Evolutionary conservation across 2,329 filamentous ascomycete genomes (phyloP).

Genomic region (Atkinsonella texensis): DNA sequence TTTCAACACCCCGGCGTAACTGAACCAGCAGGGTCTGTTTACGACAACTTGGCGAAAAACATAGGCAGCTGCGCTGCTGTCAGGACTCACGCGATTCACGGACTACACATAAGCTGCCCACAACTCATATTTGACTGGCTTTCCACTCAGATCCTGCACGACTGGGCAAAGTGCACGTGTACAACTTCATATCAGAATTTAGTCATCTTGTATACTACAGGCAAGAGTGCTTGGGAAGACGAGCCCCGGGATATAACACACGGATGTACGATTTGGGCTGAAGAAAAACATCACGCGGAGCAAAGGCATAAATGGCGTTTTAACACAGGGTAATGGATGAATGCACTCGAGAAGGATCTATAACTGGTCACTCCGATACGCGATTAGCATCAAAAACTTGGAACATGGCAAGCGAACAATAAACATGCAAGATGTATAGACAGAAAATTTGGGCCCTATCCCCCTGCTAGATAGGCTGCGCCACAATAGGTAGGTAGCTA

Average conservation of each 20-base stretch:
- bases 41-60: neutral
- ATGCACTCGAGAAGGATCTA: neutral
- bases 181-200: neutral
- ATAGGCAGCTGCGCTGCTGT: too few species aligned
- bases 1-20: constrained; percentile 27
- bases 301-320: neutral
- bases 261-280: neutral
- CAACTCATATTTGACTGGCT: neutral
- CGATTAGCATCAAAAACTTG: constrained; percentile 22
- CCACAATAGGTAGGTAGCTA: too few species aligned
- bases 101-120: neutral
- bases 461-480: too few species aligned
- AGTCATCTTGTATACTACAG: neutral
- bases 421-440: too few species aligned
- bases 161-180: neutral
- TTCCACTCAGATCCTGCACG: neutral
- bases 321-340: neutral
- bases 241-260: neutral
- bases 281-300: neutral
- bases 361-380: neutral
- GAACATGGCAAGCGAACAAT: too few species aligned
- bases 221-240: neutral
- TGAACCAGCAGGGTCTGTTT: neutral
- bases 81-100: neutral
- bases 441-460: too few species aligned